phyloP scores from a whole-genome alignment of 2,329 filamentous ascomycete genomes.

The Talaromyces sp. region DNA sequence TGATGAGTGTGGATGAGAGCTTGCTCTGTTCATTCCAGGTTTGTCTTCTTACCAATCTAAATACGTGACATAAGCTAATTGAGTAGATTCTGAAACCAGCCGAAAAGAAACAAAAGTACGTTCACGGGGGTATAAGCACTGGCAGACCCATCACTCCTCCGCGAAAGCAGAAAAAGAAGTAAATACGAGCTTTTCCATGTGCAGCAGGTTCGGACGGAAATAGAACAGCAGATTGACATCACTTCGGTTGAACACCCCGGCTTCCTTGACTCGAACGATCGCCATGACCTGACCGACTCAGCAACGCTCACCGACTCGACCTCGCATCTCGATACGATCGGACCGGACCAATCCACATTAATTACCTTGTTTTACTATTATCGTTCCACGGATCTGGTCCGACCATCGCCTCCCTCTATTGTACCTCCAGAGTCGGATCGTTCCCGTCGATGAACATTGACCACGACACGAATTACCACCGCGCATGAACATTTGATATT shows the following conservation, averaged over 20 bases:
- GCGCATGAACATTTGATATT: constrained; percentile 1
- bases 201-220: constrained; percentile 93
- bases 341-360: not conserved
- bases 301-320: constrained; percentile 17
- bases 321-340: constrained; percentile 19
- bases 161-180: constrained; percentile 68
- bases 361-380: constrained; percentile 9
- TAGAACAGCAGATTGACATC: constrained; percentile 48
- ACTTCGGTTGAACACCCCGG: constrained; percentile 2
- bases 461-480: not conserved
- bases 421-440: not conserved
- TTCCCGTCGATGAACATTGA: not conserved
- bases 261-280: not conserved
- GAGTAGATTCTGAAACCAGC: constrained; percentile 95
- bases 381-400: constrained; percentile 1
- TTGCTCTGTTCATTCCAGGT: constrained; percentile 99
- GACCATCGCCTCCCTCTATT: not conserved
- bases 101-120: constrained; percentile 99
- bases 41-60: constrained; percentile 22
- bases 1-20: constrained; percentile 99
- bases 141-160: constrained; percentile 67
- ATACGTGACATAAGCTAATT: not conserved
- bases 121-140: constrained; percentile 69
- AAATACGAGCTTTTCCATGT: constrained; percentile 69
- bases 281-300: constrained; percentile 4